Percentiles rank a stretch among this genome's conserved stretches.
Conservation (phyloP, 257 asterid genomes). For the Solanum clarkiae region DNA sequence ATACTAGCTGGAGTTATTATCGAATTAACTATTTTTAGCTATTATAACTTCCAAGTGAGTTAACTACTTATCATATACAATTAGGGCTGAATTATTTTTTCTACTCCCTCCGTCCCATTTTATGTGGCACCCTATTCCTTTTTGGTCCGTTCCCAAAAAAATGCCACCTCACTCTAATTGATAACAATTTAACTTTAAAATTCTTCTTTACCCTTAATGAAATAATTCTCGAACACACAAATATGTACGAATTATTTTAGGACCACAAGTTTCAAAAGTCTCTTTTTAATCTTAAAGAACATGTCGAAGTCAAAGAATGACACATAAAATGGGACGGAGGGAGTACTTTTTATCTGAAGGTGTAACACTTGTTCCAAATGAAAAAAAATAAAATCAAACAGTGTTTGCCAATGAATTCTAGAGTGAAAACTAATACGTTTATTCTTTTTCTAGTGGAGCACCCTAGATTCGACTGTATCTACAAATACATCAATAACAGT, state of each 20-base stretch:
- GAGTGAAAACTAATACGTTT: neutral
- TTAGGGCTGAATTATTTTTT: neutral
- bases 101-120: neutral
- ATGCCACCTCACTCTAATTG: no score
- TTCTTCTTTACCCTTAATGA: no score
- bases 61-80: neutral
- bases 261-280: no score
- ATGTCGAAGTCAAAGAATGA: no score
- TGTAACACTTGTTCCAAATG: neutral
- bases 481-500: neutral
- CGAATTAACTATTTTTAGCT: neutral
- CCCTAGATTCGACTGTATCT: neutral
- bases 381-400: neutral
- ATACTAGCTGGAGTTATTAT: neutral
- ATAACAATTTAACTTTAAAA: no score
- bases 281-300: no score
- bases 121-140: no score
- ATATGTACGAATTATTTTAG: no score
- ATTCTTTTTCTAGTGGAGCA: neutral
- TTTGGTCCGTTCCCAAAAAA: no score
- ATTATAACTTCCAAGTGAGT: neutral
- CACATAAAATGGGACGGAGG: no score
- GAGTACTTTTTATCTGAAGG: neutral
- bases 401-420: neutral
- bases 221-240: no score